phyloP scores from a whole-genome alignment of 129 eudicot species.

The Flaveria sonorensis region DNA sequence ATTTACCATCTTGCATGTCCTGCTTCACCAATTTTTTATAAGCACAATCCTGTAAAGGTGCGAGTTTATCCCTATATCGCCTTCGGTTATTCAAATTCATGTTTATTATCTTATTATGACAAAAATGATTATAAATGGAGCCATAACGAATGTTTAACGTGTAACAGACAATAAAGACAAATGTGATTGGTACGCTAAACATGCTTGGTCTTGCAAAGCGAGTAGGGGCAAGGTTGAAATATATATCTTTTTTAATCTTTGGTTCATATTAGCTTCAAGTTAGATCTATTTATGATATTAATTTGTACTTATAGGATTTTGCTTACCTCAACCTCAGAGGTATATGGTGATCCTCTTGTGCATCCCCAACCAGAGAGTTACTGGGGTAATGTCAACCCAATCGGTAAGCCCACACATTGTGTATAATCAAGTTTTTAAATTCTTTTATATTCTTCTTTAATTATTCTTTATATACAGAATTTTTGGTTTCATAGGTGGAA shows the following conservation, averaged over 20 bases:
- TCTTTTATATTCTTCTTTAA: not conserved
- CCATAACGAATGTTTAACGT: conserved; percentile 18
- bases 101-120: not conserved
- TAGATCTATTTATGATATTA: conserved; percentile 6
- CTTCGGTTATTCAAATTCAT: not conserved
- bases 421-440: not conserved
- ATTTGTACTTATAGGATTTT: conserved; percentile 51
- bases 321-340: conserved; percentile 95
- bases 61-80: conserved; percentile 12
- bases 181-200: conserved; percentile 85
- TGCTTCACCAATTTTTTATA: conserved; percentile 91
- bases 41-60: conserved; percentile 93
- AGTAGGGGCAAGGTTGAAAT: conserved; percentile 82
- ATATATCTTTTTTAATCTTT: not conserved
- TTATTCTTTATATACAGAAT: too few species aligned
- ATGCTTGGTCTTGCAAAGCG: conserved; percentile 97
- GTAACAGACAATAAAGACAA: conserved; percentile 86
- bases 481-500: too few species aligned
- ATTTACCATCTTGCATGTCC: conserved; percentile 96
- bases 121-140: not conserved
- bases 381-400: conserved; percentile 98
- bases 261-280: not conserved
- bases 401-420: conserved; percentile 51
- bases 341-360: conserved; percentile 90
- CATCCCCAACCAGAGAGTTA: conserved; percentile 88